Base-by-base conservation (phyloP, 352 stramenopile genomes). In the Phytopythium litorale region DNA sequence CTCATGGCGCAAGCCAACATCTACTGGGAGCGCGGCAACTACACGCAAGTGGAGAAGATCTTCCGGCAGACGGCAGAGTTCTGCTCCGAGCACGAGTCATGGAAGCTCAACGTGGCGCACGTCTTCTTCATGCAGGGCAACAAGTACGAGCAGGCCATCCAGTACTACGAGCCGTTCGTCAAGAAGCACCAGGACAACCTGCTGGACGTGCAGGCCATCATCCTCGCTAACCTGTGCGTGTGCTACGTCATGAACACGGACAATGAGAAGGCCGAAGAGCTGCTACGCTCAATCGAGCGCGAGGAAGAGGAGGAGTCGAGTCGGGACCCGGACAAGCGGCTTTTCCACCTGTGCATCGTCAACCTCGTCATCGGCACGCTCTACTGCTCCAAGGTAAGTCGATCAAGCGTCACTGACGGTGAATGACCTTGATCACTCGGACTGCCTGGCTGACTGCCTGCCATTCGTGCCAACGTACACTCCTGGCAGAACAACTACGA, bases 311-410 rank as follows among this genome's bases (percentile, higher is more conserved):
- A 94, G 30, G 80, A 97, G 56, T 87, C 83, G 21, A 84, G 73
- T 50, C 86, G 86, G 25, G 89, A 98, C 30, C 90, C 92, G 1
- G 86, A 98, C 35, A 96, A 97, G 65, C 76, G 90, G 33, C 79
- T 91, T 51, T 93, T 97, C 68, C 96, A 98, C 67, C 78, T 98
- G n/a, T 99, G 96, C 71, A 98, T 99, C 57, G 92, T 99, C 54
- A 99, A 99, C 69, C 83, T 99, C 15, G 95, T 98, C 37, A 98
- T 99, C 63, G 97, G 96, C 42, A 99, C 95, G 58, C 81, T 99
- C 28, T 99, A 99, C 73, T 99, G 96, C 78, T 96, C 95, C 65
- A 99, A 98, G 67, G 78, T 76, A 63, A 9, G 48, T 56, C 30
- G n/a, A 53, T 7, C 3, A 7, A 42, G 12, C 11, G 19, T 13